Conservation (phyloP, 495 filamentous ascomycete genomes). For the Aspergillus steynii region DNA sequence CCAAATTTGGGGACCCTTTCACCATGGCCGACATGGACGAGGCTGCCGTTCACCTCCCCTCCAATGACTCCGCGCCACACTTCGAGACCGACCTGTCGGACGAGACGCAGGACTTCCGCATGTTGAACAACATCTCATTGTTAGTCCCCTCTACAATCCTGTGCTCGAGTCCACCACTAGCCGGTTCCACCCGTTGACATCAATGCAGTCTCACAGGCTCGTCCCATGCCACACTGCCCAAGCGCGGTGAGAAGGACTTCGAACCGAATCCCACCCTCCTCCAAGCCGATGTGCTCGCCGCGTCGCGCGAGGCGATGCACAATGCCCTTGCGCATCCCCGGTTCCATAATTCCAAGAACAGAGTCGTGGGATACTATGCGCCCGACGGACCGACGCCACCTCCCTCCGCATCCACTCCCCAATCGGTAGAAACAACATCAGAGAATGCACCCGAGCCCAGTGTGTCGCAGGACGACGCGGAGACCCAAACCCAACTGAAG, state of each 20-base stretch:
- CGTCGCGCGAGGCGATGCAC: constrained; percentile 87
- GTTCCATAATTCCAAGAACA: constrained; percentile 56
- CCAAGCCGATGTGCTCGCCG: constrained; percentile 72
- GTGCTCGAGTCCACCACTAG: neutral
- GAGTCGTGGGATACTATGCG: constrained; percentile 55
- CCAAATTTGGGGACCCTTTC: constrained; percentile 1
- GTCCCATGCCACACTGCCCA: constrained; percentile 55
- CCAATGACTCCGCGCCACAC: constrained; percentile 29
- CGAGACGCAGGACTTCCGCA: constrained; percentile 85
- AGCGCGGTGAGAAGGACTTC: constrained; percentile 93
- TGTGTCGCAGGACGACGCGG: neutral
- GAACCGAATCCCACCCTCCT: constrained; percentile 84
- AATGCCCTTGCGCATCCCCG: constrained; percentile 75
- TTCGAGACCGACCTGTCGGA: constrained; percentile 70
- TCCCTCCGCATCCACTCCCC: constrained; percentile 3
- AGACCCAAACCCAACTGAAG: neutral
- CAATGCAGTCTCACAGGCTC: constrained; percentile 31
- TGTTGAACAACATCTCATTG: constrained; percentile 62
- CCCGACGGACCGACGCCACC: constrained; percentile 39
- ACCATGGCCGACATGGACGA: constrained; percentile 54
- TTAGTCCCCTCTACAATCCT: constrained; percentile 25
- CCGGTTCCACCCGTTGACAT: constrained; percentile 11
- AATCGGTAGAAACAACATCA: constrained; percentile 13
- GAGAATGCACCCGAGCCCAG: constrained; percentile 16
- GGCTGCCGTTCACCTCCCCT: constrained; percentile 36